phyloP scores from a whole-genome alignment of 2,329 filamentous ascomycete genomes.

The Teratosphaeria destructans region DNA sequence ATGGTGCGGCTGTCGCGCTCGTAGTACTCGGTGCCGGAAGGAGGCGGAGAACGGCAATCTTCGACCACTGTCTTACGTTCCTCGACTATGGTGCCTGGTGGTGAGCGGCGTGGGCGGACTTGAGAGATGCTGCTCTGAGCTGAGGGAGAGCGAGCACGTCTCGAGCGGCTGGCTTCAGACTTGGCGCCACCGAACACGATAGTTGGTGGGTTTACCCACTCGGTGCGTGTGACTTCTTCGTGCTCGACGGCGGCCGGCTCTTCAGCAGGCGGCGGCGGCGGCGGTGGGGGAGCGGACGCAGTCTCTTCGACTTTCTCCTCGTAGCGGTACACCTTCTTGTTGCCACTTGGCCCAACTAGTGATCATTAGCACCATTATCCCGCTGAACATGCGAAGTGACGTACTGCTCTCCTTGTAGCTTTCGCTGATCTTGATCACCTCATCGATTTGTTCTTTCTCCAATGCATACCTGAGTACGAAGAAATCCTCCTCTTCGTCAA shows the following conservation, averaged over 20 bases:
- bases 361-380: not conserved
- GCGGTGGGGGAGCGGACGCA: conserved; percentile 10
- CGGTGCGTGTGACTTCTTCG: conserved; percentile 25
- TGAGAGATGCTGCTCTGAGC: conserved; percentile 19
- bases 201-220: conserved; percentile 30
- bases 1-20: conserved; percentile 20
- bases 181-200: conserved; percentile 12
- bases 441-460: conserved; percentile 83
- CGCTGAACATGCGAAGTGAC: conserved; percentile 8
- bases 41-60: conserved; percentile 15
- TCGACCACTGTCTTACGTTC: conserved; percentile 22
- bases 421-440: conserved; percentile 73
- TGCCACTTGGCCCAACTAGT: conserved; percentile 14
- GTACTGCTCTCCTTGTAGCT: conserved; percentile 48
- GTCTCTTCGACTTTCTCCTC: conserved; percentile 21
- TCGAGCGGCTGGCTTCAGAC: conserved; percentile 9
- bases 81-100: conserved; percentile 17
- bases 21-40: conserved; percentile 14
- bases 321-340: conserved; percentile 26
- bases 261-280: not conserved
- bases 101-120: conserved; percentile 8
- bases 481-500: conserved; percentile 74
- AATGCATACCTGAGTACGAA: conserved; percentile 76
- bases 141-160: conserved; percentile 16
- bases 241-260: conserved; percentile 18